Evolutionary conservation across 139 green algal genomes (phyloP), one percentile per base, ranked within the genome.

Genomic region (Monoraphidium neglectum): DNA sequence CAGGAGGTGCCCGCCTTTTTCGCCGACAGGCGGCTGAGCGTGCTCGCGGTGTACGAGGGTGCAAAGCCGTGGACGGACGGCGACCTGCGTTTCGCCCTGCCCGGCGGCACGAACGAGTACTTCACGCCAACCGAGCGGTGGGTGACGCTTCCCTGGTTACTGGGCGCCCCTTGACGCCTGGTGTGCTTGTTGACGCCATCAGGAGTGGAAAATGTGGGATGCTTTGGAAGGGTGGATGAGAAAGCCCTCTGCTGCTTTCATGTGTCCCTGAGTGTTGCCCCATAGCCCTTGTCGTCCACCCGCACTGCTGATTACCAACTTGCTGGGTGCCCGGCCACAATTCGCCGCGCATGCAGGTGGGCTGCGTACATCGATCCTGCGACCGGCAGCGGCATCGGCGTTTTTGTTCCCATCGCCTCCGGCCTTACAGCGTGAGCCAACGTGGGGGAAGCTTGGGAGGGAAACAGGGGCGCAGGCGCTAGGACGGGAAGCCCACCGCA

Each of bases 1-100:
- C 68, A 76, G 32, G 73, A 79, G 46, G 43, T 79, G n/a, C 73
- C 73, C 1, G 73, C 73, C 5, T 12, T 79, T 0, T 79, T 79
- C 26, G 36, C 72, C 1, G n/a, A 79, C 36, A 30, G 73, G 0
- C 35, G 28, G 1, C 64, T 79, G 47, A 73, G 62, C 47, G 73
- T 79, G 36, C 63, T 79, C 3, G 63, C 73, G 1, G 59, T 56
- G 36, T 79, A 79, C 38, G 6, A 21, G 35, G 73, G 73, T 6
- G 12, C 4, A 4, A 36, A 24, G 18, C 72, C 72, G 5, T 77
- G 72, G 72, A 70, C 59, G 21, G 43, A 8, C 43, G 43, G 12
- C 43, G 43, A 51, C 2, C 51, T 80, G 35, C 61, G 21, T 12
- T 69, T 74, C 37, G 23, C 65, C 1, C 60, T 68, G 54, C 75